These are phyloP conservation scores for Rosa chinensis DNA, from an alignment of 306 rosid genomes.

Conservation along the genomic window DNA sequence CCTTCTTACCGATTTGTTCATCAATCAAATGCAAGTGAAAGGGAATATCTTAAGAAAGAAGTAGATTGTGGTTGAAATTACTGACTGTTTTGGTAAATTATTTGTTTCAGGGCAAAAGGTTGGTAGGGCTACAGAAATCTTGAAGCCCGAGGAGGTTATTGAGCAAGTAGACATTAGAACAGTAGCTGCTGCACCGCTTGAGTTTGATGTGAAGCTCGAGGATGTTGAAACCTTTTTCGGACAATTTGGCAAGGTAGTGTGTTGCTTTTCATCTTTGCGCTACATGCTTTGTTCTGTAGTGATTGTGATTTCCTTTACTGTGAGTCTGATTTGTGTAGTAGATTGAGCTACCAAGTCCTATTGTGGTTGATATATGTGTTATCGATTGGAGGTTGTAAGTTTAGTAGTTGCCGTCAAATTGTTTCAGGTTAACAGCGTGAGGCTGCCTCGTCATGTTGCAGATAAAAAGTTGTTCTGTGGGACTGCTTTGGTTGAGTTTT, in stretches of 20 bases:
- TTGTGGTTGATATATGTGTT: not conserved
- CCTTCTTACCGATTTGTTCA: not conserved
- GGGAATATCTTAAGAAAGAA: not conserved
- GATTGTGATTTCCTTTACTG: not conserved
- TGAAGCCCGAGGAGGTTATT: conserved; percentile 65
- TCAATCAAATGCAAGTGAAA: not conserved
- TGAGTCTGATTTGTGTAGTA: not conserved
- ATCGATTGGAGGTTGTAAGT: not conserved
- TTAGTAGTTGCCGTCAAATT: conserved; percentile 6
- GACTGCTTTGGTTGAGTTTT: conserved; percentile 75
- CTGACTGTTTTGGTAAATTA: not conserved
- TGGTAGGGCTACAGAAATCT: conserved; percentile 63
- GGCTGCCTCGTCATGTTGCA: conserved; percentile 85
- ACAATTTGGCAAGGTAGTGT: conserved; percentile 61
- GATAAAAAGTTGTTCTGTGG: conserved; percentile 82
- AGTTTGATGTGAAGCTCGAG: conserved; percentile 67
- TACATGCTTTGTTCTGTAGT: not conserved
- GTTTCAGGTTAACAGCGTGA: conserved; percentile 79
- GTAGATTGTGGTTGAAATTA: not conserved
- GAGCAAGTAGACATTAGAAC: conserved; percentile 85
- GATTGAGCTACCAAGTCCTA: not conserved
- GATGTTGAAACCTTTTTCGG: conserved; percentile 62
- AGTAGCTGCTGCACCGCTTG: conserved; percentile 76
- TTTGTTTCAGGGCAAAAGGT: conserved; percentile 54
- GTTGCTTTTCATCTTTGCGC: not conserved